Evolutionary conservation across 495 filamentous ascomycete genomes (phyloP), one percentile per base, ranked within the genome.

Genomic region (Pseudevernia furfuracea): DNA sequence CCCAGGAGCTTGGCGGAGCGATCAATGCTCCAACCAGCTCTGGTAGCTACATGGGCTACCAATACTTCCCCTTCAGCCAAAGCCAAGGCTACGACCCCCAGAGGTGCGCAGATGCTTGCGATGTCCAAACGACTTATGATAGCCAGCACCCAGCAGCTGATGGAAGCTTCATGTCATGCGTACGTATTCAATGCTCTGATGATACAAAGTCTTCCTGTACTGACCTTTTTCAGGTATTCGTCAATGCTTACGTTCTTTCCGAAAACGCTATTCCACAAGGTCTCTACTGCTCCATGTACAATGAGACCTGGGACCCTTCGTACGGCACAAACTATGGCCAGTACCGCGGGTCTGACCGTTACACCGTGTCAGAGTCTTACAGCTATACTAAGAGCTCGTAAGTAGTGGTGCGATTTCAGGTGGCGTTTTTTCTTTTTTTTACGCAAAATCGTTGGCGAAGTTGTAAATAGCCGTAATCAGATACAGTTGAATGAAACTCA

Each of bases 211-310:
- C 2, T 9, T 4, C 15, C n/a, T 55, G 12, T 52, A 34, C 30
- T 55, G 7, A 55, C 10, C 30, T 34, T 36, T 17, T n/a, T 15
- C 52, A 41, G 78, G 73, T 60, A 52, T 81, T 81, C 76, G 79
- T 80, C 72, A 76, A 79, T 46, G 69, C 74, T 11, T 82, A 78
- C 56, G 66, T 80, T 21, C 61, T 78, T 8, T 70, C 71, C 41
- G 78, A 73, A 66, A 78, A 81, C 67, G 69, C 71, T 56, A 67
- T 63, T 48, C 67, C 69, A 14, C 71, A 70, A 60, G 71, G 71
- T 19, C 65, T 64, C 17, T 70, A 70, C 46, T 71, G 71, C 49
- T 65, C 66, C 34, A 60, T 73, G 55, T 69, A 71, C 58, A 72
- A 66, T 11, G 25, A 64, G 49, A 36, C 44, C 15, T 69, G 70